A percentile compares a stretch with the other conserved stretches of the same genome.
Evolutionary conservation across 257 asterid species (phyloP).

Genomic region (Paraleonurus japonicus): DNA sequence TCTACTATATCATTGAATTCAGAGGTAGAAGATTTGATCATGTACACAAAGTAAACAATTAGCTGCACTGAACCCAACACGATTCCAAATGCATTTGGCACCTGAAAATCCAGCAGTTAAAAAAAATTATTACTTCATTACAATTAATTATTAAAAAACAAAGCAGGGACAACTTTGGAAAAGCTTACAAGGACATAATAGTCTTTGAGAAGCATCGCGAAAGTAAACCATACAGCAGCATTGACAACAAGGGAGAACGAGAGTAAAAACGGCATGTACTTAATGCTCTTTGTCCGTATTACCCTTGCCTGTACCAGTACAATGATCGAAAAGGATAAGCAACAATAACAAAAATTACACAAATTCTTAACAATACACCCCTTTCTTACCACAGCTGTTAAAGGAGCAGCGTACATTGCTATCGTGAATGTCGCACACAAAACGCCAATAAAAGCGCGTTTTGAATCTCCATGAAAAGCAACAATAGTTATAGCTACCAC

Average conservation of each 20-base stretch:
- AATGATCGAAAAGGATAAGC: not conserved
- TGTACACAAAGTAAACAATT: constrained; percentile 31
- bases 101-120: constrained; percentile 22
- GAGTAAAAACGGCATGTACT: constrained; percentile 40
- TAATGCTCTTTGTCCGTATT: constrained; percentile 32
- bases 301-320: constrained; percentile 31
- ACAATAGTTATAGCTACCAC: constrained; percentile 25
- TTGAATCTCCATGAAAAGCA: constrained; percentile 34
- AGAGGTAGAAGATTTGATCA: constrained; percentile 17
- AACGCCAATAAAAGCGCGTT: constrained; percentile 40
- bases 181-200: constrained; percentile 33
- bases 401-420: constrained; percentile 48
- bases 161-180: not conserved
- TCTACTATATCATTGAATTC: not conserved
- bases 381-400: constrained; percentile 42
- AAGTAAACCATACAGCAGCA: constrained; percentile 38
- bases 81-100: constrained; percentile 53
- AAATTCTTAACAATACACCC: not conserved
- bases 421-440: constrained; percentile 46
- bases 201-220: constrained; percentile 23
- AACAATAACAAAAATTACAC: not conserved
- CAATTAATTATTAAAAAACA: not conserved
- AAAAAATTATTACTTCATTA: not conserved
- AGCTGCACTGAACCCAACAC: constrained; percentile 39
- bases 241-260: constrained; percentile 35